Conservation (phyloP, 257 asterid species). For the Solanum chmielewskii region DNA sequence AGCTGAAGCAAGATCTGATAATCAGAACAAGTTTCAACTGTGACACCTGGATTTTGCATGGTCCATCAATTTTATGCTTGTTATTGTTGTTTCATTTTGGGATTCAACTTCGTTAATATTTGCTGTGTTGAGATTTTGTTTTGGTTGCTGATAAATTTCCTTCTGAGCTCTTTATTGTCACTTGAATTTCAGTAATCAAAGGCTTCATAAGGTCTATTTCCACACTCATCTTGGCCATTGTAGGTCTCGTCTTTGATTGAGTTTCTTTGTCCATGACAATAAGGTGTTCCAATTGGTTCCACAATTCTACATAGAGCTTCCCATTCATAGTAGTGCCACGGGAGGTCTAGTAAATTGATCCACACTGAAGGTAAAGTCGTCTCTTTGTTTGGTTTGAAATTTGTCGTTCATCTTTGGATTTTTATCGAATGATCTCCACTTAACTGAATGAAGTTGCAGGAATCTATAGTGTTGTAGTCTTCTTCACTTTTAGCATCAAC, state of each 20-base stretch:
- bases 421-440: not conserved
- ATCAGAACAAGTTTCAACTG: no score
- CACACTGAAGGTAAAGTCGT: not conserved
- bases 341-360: not conserved
- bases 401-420: no score
- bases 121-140: not conserved
- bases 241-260: not conserved
- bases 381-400: not conserved
- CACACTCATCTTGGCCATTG: not conserved
- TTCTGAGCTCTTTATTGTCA: not conserved
- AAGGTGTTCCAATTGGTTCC: not conserved
- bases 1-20: not conserved
- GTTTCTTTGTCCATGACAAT: not conserved
- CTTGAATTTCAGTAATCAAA: not conserved
- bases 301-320: not conserved
- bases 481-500: not conserved
- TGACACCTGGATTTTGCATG: not conserved
- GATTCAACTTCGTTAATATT: not conserved
- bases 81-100: not conserved
- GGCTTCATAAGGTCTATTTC: not conserved
- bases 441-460: not conserved
- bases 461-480: not conserved
- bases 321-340: not conserved
- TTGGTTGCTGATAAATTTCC: not conserved
- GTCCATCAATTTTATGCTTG: not conserved